Conservation (phyloP, 2,329 filamentous ascomycete genomes). For the Chaetomiaceae sp. region DNA sequence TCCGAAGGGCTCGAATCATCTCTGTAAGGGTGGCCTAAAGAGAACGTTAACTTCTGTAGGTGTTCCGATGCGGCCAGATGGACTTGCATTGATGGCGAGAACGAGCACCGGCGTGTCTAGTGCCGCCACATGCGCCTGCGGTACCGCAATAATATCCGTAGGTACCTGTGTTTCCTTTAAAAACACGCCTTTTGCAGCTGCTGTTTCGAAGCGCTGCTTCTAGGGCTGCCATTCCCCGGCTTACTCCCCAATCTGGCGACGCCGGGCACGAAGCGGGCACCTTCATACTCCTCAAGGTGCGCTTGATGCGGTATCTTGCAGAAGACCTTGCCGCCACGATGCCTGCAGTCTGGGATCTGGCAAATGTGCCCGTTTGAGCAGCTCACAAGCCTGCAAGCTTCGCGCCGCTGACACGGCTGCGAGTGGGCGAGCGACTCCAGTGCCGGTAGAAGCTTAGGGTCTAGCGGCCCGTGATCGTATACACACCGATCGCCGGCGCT, state of each 20-base stretch:
- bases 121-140: no score
- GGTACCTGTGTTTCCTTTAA: no score
- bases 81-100: no score
- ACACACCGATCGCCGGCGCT: slow-evolving; percentile 23
- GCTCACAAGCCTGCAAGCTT: slow-evolving; percentile 21
- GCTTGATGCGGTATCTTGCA: slow-evolving; percentile 24
- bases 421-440: slow-evolving; percentile 27
- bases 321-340: slow-evolving; percentile 28
- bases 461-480: slow-evolving; percentile 27
- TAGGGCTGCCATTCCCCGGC: not conserved
- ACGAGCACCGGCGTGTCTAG: no score
- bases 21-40: no score
- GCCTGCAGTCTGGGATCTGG: slow-evolving; percentile 28
- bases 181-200: no score
- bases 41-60: no score
- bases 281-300: slow-evolving; percentile 22
- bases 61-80: no score
- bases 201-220: not conserved
- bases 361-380: slow-evolving; percentile 30
- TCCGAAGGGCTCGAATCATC: no score
- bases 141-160: no score
- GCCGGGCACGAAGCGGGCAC: not conserved
- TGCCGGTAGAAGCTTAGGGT: slow-evolving; percentile 23
- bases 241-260: not conserved
- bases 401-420: slow-evolving; percentile 26